phyloP scores from a whole-genome alignment of 1,284 basidiomycete genomes.

The Rhodotorula sp. region DNA sequence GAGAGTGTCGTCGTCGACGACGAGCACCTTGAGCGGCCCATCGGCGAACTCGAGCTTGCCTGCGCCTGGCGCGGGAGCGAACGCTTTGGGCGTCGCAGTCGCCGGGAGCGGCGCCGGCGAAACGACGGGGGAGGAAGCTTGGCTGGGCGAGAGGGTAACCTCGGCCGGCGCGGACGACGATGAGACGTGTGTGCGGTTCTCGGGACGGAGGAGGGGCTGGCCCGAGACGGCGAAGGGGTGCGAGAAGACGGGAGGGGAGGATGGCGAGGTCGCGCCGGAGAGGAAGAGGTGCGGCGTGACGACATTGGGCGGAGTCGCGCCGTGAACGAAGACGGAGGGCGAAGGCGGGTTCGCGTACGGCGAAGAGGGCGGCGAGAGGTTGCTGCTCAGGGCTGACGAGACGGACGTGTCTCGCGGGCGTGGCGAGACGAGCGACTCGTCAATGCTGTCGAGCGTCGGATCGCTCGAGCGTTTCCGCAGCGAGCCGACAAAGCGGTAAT shows the following conservation, averaged over 20 bases:
- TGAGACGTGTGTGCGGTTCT: constrained; percentile 16
- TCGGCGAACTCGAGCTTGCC: constrained; percentile 38
- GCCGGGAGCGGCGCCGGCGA: not conserved
- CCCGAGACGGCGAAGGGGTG: not conserved
- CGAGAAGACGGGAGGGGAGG: not conserved
- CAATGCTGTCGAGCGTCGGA: constrained; percentile 17
- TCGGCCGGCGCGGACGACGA: constrained; percentile 18
- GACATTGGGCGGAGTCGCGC: not conserved
- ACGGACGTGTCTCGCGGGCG: constrained; percentile 8
- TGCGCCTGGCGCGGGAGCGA: not conserved
- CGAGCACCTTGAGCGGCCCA: constrained; percentile 51
- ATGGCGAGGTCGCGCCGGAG: not conserved
- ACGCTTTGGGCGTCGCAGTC: not conserved
- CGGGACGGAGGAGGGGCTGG: constrained; percentile 3
- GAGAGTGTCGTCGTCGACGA: constrained; percentile 61
- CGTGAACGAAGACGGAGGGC: not conserved
- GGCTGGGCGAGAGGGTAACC: constrained; percentile 12
- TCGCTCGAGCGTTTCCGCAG: constrained; percentile 11
- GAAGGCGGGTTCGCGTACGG: not conserved
- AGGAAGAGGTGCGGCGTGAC: not conserved
- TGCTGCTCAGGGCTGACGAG: not conserved
- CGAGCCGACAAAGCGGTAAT: constrained; percentile 34
- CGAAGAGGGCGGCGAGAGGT: not conserved
- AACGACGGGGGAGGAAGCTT: not conserved
- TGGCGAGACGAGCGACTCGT: not conserved